phyloP scores from a whole-genome alignment of 495 filamentous ascomycete genomes.

The Letharia columbiana region DNA sequence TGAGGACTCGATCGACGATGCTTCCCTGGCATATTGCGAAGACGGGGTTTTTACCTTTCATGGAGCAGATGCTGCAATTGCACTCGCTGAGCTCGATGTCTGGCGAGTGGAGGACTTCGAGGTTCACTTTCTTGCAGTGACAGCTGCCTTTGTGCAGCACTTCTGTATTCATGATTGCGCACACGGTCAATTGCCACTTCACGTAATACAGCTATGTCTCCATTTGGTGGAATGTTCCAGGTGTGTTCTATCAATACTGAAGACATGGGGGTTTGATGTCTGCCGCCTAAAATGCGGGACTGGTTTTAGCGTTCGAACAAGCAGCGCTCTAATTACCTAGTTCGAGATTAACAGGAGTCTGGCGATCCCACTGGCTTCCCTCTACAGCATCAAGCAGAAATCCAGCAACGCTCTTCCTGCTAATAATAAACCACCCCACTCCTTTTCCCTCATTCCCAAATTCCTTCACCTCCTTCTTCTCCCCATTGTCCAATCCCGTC shows the following conservation, averaged over 20 bases:
- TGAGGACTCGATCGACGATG: not conserved
- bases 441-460: conserved; percentile 29
- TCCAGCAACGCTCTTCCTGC: conserved; percentile 30
- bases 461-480: conserved; percentile 29
- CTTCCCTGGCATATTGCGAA: too few species aligned
- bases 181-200: not conserved
- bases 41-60: conserved; percentile 11
- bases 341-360: conserved; percentile 15
- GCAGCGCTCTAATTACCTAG: not conserved
- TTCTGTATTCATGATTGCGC: not conserved
- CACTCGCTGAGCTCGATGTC: conserved; percentile 15
- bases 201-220: too few species aligned
- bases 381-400: conserved; percentile 38
- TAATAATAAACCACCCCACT: conserved; percentile 9
- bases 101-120: conserved; percentile 6
- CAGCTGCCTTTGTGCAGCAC: conserved; percentile 16
- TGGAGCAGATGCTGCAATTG: conserved; percentile 18
- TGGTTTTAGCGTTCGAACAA: not conserved
- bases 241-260: too few species aligned
- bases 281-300: not conserved
- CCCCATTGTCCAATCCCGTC: conserved; percentile 30
- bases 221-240: too few species aligned
- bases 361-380: conserved; percentile 30
- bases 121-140: conserved; percentile 9
- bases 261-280: too few species aligned